Evolutionary conservation across 1,284 basidiomycete genomes (phyloP).

Genomic region (Sporisorium graminicola): DNA sequence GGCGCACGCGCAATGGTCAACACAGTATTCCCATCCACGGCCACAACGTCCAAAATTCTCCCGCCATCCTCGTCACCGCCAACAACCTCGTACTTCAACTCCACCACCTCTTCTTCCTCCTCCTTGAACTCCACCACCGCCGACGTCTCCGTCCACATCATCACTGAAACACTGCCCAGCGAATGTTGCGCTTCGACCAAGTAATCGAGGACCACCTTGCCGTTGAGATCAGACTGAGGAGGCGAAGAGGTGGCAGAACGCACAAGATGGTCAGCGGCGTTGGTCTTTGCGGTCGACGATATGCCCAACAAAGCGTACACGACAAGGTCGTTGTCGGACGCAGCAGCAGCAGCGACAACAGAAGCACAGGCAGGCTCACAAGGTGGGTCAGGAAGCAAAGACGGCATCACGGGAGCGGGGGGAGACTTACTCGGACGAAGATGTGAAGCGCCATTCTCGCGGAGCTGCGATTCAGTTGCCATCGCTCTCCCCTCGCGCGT

Average conservation of each 20-base stretch:
- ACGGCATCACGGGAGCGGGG: too few relatives aligned
- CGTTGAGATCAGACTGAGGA: slow-evolving; percentile 25
- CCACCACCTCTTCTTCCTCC: slow-evolving; percentile 1
- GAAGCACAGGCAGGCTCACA: slow-evolving; percentile 13
- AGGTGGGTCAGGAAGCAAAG: background rate
- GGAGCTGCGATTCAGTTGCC: slow-evolving; percentile 23
- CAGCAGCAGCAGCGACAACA: slow-evolving; percentile 9
- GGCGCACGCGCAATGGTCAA: background rate
- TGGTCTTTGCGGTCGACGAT: slow-evolving; percentile 3
- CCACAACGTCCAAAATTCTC: slow-evolving; percentile 10
- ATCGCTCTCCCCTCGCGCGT: slow-evolving; percentile 11
- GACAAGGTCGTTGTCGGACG: slow-evolving; percentile 16
- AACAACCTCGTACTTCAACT: slow-evolving; percentile 14
- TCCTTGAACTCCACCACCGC: background rate
- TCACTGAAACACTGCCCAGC: slow-evolving; percentile 36
- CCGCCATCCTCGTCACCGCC: slow-evolving; percentile 4
- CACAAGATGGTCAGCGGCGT: slow-evolving; percentile 29
- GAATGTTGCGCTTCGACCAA: slow-evolving; percentile 47
- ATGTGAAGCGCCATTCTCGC: slow-evolving; percentile 10
- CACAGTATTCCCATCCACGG: slow-evolving; percentile 4
- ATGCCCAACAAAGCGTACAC: slow-evolving; percentile 7
- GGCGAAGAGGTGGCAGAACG: background rate
- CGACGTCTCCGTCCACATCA: slow-evolving; percentile 26
- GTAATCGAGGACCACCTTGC: slow-evolving; percentile 28
- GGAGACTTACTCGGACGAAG: slow-evolving; percentile 27